Percentiles rank a stretch among this genome's conserved stretches.
These are phyloP conservation scores for Apiotrichum sp. DNA, from an alignment of 1,284 basidiomycete species.

Conservation along the genomic window DNA sequence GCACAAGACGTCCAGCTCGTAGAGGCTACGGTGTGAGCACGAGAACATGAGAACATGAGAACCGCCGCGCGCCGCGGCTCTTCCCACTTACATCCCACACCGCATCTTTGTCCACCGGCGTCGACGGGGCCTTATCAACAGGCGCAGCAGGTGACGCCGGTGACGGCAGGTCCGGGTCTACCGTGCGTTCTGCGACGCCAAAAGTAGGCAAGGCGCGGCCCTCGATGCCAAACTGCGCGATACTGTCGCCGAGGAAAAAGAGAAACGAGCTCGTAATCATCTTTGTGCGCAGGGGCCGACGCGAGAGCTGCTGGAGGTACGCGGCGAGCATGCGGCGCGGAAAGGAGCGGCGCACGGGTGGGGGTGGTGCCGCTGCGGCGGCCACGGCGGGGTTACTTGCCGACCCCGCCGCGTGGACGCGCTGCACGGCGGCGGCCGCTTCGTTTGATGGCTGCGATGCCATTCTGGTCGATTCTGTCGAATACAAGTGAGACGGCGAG, in stretches of 20 bases:
- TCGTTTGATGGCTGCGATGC: too few species aligned
- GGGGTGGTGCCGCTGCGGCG: neutral
- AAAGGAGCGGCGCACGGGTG: neutral
- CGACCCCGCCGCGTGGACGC: too few species aligned
- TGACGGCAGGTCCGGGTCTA: too few species aligned
- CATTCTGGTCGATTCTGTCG: too few species aligned
- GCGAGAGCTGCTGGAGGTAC: constrained; percentile 8
- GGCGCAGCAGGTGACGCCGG: too few species aligned
- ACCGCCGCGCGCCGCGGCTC: neutral
- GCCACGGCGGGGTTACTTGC: too few species aligned
- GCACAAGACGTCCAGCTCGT: neutral
- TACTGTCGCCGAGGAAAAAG: constrained; percentile 13
- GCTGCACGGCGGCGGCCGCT: too few species aligned
- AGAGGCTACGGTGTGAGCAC: neutral
- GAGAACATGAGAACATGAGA: too few species aligned
- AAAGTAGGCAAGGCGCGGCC: constrained; percentile 4
- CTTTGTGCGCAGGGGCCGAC: constrained; percentile 14
- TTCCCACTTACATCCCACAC: neutral
- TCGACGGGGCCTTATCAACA: neutral
- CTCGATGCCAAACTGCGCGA: constrained; percentile 21
- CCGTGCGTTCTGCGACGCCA: neutral
- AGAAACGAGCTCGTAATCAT: constrained; percentile 13
- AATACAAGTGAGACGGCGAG: too few species aligned
- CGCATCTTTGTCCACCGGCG: neutral
- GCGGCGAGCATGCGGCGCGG: neutral